Base-by-base conservation (phyloP, 805 yeast species). In the Candida argentea region DNA sequence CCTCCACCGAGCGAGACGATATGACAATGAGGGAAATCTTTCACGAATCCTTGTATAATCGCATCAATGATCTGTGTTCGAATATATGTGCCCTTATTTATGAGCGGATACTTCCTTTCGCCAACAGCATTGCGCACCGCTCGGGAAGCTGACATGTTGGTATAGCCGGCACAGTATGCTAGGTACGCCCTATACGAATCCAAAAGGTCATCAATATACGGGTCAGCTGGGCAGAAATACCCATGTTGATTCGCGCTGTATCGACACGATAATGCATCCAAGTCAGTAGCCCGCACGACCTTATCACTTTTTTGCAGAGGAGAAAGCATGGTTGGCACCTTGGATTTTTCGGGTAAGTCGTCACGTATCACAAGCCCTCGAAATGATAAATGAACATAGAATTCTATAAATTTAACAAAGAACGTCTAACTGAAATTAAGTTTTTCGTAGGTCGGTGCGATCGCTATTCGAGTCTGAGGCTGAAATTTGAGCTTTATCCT, bases 1-100 rank as follows among this genome's bases (percentile, higher is more conserved):
- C 93, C 93, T 2, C 87, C 77, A 0, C 93, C 93, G n/a, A 81
- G 45, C 1, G 85, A 77, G 1, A 82, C 53, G 10, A 81, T 65
- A 43, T 79, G 78, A 25, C 70, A 51, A 13, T 30, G 24, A 3
- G 15, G 32, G 25, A 31, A 34, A 32, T 55, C 46, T 3, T 37
- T 25, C 3, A 73, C 26, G 36, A 73, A 76, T 13, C 46, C 40
- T 2, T 59, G 46, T 3, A 75, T 49, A 1, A 70, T 51, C 5
- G 42, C 13, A 42, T 77, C 73, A 16, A 79, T 68, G 11, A 72
- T 49, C 11, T 41, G 46, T 0, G 82, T 74, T 20, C 89, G 53
- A 13, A 77, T 52, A 46, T 72, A 79, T 0, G 86, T 76, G 0
- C 87, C 87, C 26, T 80, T 52, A 40, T 79, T 80, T 41, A 80